phyloP scores from a whole-genome alignment of 176 grass and related monocot species.

The Oryza australiensis region DNA sequence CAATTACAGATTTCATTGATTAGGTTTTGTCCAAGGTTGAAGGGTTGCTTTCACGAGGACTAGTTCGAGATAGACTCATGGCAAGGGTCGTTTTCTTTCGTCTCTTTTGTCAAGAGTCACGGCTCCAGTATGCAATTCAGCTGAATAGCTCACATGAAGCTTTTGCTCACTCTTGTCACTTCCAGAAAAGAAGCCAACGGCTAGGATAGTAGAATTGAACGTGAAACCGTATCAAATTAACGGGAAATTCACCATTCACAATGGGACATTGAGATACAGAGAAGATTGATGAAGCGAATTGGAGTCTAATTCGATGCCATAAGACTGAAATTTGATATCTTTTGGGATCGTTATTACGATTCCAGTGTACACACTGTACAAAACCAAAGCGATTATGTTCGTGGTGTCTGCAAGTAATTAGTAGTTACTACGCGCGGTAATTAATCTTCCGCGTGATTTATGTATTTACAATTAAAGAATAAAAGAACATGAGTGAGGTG shows the following conservation, averaged over 20 bases:
- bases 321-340: neutral
- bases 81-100: neutral
- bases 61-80: neutral
- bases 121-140: neutral
- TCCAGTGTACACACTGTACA: neutral
- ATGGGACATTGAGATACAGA: neutral
- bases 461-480: slow-evolving; percentile 31
- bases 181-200: neutral
- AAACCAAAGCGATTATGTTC: neutral
- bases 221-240: neutral
- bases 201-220: neutral
- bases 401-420: slow-evolving; percentile 13
- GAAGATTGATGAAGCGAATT: neutral
- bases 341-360: neutral
- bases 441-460: neutral
- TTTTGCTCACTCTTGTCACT: neutral
- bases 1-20: neutral
- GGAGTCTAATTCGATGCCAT: neutral
- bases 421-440: slow-evolving; percentile 3
- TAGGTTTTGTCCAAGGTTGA: neutral
- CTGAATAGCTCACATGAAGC: neutral
- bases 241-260: neutral
- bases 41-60: slow-evolving; percentile 11
- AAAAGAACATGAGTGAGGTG: neutral
- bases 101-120: slow-evolving; percentile 9